Conservation (phyloP, 179 eudicot species). For the Drosera spatulata region DNA sequence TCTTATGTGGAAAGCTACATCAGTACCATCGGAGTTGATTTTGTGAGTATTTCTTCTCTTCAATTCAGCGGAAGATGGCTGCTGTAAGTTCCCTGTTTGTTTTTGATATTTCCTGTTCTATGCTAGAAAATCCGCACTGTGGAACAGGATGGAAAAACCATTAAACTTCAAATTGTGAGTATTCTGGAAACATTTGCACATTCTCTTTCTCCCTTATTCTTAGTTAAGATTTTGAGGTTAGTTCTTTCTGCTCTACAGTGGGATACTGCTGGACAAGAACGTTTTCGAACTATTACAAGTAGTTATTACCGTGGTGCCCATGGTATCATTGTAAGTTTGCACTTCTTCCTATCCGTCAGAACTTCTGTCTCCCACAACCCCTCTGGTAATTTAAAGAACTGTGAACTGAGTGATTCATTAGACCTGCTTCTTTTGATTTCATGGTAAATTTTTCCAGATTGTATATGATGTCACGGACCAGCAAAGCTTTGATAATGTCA, state of each 20-base stretch:
- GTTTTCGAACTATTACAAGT: slow-evolving; percentile 42
- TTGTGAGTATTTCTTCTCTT: slow-evolving; percentile 17
- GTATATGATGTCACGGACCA: slow-evolving; percentile 40
- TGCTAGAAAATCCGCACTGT: slow-evolving; percentile 37
- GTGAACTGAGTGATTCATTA: neutral
- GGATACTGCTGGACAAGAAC: slow-evolving; percentile 50
- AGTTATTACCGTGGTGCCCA: slow-evolving; percentile 52
- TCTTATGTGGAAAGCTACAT: slow-evolving; percentile 8
- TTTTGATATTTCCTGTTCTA: neutral
- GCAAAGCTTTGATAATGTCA: slow-evolving; percentile 37
- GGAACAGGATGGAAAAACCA: slow-evolving; percentile 11
- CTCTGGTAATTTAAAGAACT: too few species aligned
- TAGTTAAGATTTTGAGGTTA: neutral
- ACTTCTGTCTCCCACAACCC: neutral
- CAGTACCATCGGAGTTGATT: slow-evolving; percentile 41
- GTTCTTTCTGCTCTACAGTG: slow-evolving; percentile 12
- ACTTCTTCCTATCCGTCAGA: too few species aligned
- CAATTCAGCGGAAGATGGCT: neutral
- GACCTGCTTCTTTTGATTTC: neutral
- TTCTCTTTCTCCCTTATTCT: neutral
- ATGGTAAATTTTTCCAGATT: slow-evolving; percentile 15
- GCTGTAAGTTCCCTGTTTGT: neutral
- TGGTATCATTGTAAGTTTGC: slow-evolving; percentile 32
- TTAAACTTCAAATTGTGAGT: slow-evolving; percentile 37
- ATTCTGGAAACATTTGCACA: neutral